Base-by-base conservation (phyloP, 2,329 filamentous ascomycete genomes). In the Fusarium sp. region DNA sequence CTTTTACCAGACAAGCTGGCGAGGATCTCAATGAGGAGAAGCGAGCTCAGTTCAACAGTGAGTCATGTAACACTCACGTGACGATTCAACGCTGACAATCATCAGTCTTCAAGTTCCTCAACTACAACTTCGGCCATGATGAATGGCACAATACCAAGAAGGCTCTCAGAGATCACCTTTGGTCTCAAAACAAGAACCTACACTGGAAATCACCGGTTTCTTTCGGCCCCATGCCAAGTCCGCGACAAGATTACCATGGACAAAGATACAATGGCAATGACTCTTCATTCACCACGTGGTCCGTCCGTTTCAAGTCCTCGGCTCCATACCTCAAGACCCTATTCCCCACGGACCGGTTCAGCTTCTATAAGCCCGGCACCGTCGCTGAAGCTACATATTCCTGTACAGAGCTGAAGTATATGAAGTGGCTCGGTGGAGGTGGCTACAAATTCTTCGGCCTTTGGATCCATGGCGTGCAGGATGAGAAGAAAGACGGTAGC, bases 381-480 rank as follows among this genome's bases (percentile, higher is more conserved):
- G 76, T 86, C 3, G 84, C 83, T 3, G 79, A 81, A 17, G 85
- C 83, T 2, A 85, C 80, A 33, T 81, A 84, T 57, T 82, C 80
- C 0, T 79, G 80, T 25, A 87, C 71, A 77, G 83, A 82, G 3
- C 77, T 88, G 5, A 77, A 81, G 41, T 85, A 86, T 1, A 86
- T 92, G 83, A 82, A 86, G 35, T 92, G 89, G 89, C 84, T 92
- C 0, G 89, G 87, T 7, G 89, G 89, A 4, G 79, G 80, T 1
- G 89, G 89, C 2, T 92, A 92, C 76, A 84, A 81, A 22, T 85
- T 86, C 71, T 80, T 89, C 18, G 89, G 88, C 0, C 82, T 92
- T 1, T 91, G 89, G 74, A 85, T 92, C 20, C 90, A 92, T 67
- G 89, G 88, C 0, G 86, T 91, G 3, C 79, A 89, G 67, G 90